These are phyloP conservation scores for Neurospora tetraspora DNA, from an alignment of 495 filamentous ascomycete species.

Conservation along the genomic window DNA sequence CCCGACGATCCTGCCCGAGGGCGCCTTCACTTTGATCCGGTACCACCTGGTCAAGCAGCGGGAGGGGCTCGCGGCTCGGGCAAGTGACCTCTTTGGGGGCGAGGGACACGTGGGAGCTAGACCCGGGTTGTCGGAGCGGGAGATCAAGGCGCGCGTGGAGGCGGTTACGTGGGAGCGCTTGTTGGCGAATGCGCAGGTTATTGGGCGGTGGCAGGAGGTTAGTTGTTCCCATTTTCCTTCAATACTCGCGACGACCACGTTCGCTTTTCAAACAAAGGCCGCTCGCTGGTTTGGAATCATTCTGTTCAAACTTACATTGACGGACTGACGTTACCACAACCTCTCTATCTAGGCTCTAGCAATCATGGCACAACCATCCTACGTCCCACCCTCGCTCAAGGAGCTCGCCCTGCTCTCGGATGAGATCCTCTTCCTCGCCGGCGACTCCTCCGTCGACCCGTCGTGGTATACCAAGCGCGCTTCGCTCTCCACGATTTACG, in stretches of 20 bases:
- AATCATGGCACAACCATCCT: constrained; percentile 69
- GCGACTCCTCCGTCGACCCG: constrained; percentile 69
- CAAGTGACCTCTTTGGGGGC: constrained; percentile 16
- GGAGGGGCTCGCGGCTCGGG: constrained; percentile 26
- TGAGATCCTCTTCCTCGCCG: constrained; percentile 79
- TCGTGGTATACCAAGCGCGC: constrained; percentile 88
- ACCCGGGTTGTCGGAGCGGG: constrained; percentile 19
- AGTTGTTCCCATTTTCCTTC: constrained; percentile 21
- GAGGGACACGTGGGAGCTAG: constrained; percentile 18
- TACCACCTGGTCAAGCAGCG: constrained; percentile 69
- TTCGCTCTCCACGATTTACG: constrained; percentile 69
- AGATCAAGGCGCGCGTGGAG: constrained; percentile 41
- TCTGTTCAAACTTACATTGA: not conserved
- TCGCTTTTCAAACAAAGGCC: not conserved
- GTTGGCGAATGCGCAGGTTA: constrained; percentile 57
- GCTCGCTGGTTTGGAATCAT: not conserved
- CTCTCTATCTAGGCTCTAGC: constrained; percentile 58
- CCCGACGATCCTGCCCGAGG: constrained; percentile 68
- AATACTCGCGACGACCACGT: not conserved
- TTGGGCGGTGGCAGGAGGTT: constrained; percentile 77
- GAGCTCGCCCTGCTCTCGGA: constrained; percentile 75
- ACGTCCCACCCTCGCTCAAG: constrained; percentile 64
- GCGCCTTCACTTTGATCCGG: constrained; percentile 68
- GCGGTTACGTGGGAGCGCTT: constrained; percentile 61
- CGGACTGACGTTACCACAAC: not conserved